A percentile compares a stretch with the other conserved stretches of the same genome.
Evolutionary conservation across 805 yeast genomes (phyloP).

Genomic region (Lipomyces spencermartinsiae): DNA sequence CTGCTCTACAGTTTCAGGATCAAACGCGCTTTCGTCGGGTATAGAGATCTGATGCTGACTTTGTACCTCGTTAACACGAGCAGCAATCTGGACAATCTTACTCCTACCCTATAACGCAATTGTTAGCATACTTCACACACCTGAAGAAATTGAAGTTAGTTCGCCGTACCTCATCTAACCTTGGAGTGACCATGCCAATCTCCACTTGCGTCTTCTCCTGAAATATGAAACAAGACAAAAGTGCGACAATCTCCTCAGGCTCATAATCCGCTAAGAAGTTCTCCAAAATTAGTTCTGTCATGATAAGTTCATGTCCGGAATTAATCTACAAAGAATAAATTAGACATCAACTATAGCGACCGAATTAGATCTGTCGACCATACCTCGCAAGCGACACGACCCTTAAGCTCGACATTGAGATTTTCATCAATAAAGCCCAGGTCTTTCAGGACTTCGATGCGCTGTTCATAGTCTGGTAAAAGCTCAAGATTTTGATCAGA

Average conservation of each 20-base stretch:
- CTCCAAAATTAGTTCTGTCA: constrained; percentile 88
- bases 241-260: constrained; percentile 96
- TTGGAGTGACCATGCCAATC: constrained; percentile 69
- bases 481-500: constrained; percentile 89
- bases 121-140: neutral
- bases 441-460: constrained; percentile 76
- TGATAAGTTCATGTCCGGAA: constrained; percentile 86
- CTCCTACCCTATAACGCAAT: constrained; percentile 47
- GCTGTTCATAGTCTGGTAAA: constrained; percentile 91
- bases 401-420: constrained; percentile 79
- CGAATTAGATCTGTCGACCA: constrained; percentile 25
- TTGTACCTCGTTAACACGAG: constrained; percentile 64
- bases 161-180: constrained; percentile 59
- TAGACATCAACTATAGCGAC: neutral
- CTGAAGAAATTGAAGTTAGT: neutral
- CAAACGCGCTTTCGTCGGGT: constrained; percentile 82
- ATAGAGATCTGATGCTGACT: constrained; percentile 67
- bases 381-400: constrained; percentile 88
- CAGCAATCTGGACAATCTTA: constrained; percentile 73
- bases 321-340: constrained; percentile 53
- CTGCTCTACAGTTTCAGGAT: constrained; percentile 56
- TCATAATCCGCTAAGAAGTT: constrained; percentile 92
- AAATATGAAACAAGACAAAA: constrained; percentile 88
- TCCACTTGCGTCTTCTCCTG: constrained; percentile 81
- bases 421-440: constrained; percentile 79